A percentile compares a stretch with the other conserved stretches of the same genome.
These are phyloP conservation scores for Lentinula aciculospora DNA, from an alignment of 768 basidiomycete genomes.

Conservation along the genomic window DNA sequence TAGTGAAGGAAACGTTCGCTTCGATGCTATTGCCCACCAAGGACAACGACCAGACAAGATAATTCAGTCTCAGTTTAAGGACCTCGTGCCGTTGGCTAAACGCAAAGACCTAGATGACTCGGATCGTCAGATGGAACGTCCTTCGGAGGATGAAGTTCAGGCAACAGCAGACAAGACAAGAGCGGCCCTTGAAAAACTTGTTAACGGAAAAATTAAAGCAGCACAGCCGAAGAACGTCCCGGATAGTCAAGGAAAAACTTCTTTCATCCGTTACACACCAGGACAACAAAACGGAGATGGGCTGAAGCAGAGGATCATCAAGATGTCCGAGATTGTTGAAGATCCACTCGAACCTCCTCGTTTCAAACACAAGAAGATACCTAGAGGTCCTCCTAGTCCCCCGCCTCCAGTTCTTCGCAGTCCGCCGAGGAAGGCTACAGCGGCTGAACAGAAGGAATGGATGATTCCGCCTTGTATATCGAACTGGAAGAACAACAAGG, in stretches of 20 bases:
- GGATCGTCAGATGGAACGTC: slow-evolving; percentile 78
- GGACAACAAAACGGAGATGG: slow-evolving; percentile 77
- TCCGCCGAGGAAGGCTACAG: slow-evolving; percentile 93
- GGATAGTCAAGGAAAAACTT: slow-evolving; percentile 74
- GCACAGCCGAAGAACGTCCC: slow-evolving; percentile 96
- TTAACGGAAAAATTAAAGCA: slow-evolving; percentile 95
- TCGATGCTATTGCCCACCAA: slow-evolving; percentile 95
- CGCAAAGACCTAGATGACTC: slow-evolving; percentile 82
- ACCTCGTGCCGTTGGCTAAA: slow-evolving; percentile 87
- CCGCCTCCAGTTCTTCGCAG: slow-evolving; percentile 93
- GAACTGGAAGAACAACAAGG: slow-evolving; percentile 99
- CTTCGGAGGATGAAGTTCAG: slow-evolving; percentile 89
- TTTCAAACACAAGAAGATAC: slow-evolving; percentile 99
- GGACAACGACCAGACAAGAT: slow-evolving; percentile 84
- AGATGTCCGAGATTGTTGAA: slow-evolving; percentile 97
- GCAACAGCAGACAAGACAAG: slow-evolving; percentile 89
- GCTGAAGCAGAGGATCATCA: slow-evolving; percentile 93
- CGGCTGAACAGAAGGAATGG: slow-evolving; percentile 99
- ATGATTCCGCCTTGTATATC: slow-evolving; percentile 99
- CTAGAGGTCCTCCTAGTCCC: slow-evolving; percentile 91
- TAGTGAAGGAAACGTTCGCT: slow-evolving; percentile 92
- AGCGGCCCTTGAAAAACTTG: slow-evolving; percentile 88
- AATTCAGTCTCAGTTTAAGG: slow-evolving; percentile 95
- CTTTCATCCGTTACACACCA: slow-evolving; percentile 95
- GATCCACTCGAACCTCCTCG: slow-evolving; percentile 95